These are phyloP conservation scores for Calonectria henricotiae DNA, from an alignment of 2,329 filamentous ascomycete species.

Conservation along the genomic window DNA sequence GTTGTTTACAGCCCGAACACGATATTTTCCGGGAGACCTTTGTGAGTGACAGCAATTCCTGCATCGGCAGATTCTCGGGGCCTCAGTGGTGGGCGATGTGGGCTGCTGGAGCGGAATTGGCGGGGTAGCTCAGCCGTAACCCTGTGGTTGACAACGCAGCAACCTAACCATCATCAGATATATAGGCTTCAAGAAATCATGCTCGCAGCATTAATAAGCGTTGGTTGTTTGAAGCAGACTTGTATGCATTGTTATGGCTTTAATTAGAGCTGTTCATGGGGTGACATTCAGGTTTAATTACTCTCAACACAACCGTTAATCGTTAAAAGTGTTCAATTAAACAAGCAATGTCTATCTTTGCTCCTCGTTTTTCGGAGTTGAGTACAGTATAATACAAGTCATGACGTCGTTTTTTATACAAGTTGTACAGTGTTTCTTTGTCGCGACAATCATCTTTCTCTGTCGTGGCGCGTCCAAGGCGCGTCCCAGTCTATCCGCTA, in stretches of 20 bases:
- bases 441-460: neutral
- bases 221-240: neutral
- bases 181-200: neutral
- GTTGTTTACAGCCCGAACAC: conserved; percentile 42
- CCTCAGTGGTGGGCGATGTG: conserved; percentile 36
- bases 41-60: conserved; percentile 52
- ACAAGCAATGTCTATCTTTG: conserved; percentile 22
- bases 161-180: neutral
- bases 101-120: conserved; percentile 32
- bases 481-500: neutral
- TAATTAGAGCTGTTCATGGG: neutral
- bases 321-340: conserved; percentile 6
- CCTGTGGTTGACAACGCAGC: neutral
- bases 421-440: conserved; percentile 34
- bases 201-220: too few species aligned
- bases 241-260: neutral
- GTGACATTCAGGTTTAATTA: conserved; percentile 12
- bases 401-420: conserved; percentile 36
- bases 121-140: conserved; percentile 41
- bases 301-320: conserved; percentile 12
- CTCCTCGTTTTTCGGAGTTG: conserved; percentile 32
- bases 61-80: conserved; percentile 55
- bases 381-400: conserved; percentile 41
- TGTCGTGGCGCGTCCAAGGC: neutral
- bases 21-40: conserved; percentile 22